Percentiles rank a stretch among this genome's conserved stretches.
phyloP scores from a whole-genome alignment of 2,329 filamentous ascomycete genomes.

The Aspergillus sergii region DNA sequence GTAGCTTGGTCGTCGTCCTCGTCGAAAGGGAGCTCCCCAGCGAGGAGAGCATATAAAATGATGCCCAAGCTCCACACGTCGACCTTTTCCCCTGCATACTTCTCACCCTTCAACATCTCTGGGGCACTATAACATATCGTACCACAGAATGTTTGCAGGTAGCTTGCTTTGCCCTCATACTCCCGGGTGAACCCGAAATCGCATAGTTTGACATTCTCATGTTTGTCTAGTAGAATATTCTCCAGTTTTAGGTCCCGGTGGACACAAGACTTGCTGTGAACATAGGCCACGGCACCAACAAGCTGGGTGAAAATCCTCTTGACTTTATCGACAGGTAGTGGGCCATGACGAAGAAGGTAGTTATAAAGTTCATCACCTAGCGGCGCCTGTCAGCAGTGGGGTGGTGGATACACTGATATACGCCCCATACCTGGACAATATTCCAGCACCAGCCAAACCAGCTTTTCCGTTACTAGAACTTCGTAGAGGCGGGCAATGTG shows the following conservation, averaged over 20 bases:
- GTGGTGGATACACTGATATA: neutral
- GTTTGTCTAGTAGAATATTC: slow-evolving; percentile 92
- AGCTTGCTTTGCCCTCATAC: slow-evolving; percentile 92
- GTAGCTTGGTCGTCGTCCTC: slow-evolving; percentile 91
- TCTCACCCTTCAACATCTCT: slow-evolving; percentile 98
- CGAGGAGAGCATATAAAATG: slow-evolving; percentile 81
- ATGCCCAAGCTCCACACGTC: slow-evolving; percentile 98
- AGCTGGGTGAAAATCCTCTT: slow-evolving; percentile 96
- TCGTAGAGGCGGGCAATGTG: slow-evolving; percentile 97
- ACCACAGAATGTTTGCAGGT: slow-evolving; percentile 95
- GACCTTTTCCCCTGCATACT: slow-evolving; percentile 96
- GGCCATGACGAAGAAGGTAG: slow-evolving; percentile 84
- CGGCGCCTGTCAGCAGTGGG: slow-evolving; percentile 14
- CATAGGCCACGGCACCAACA: slow-evolving; percentile 91
- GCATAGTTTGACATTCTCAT: slow-evolving; percentile 95
- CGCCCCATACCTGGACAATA: slow-evolving; percentile 79
- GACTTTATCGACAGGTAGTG: slow-evolving; percentile 80
- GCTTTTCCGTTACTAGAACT: slow-evolving; percentile 90
- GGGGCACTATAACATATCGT: slow-evolving; percentile 97
- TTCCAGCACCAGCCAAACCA: slow-evolving; percentile 96
- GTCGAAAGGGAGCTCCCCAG: slow-evolving; percentile 86
- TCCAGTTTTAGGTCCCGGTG: slow-evolving; percentile 97
- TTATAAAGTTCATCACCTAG: slow-evolving; percentile 95
- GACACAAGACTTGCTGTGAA: slow-evolving; percentile 92
- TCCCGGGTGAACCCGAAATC: slow-evolving; percentile 98